Evolutionary conservation across 2,329 filamentous ascomycete genomes (phyloP).

Genomic region (Tolypocladium endophyticum): DNA sequence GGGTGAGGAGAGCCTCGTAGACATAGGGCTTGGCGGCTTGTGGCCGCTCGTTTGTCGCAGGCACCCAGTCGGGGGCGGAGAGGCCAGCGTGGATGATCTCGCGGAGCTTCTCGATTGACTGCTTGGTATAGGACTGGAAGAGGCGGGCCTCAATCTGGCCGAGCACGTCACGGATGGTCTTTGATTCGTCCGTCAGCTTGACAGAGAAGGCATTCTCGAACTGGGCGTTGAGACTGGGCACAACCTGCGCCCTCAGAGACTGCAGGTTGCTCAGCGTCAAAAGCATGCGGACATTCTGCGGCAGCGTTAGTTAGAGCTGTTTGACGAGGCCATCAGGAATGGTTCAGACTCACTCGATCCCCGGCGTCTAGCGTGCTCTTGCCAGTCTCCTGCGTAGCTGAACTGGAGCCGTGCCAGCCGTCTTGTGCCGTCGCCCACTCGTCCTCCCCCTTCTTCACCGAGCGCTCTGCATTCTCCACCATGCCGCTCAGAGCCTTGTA

Average conservation of each 20-base stretch:
- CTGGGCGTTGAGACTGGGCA: slow-evolving; percentile 79
- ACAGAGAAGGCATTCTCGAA: slow-evolving; percentile 93
- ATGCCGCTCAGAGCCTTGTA: slow-evolving; percentile 93
- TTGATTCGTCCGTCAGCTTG: slow-evolving; percentile 85
- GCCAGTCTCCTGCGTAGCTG: slow-evolving; percentile 25
- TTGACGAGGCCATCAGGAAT: neutral
- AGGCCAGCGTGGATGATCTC: slow-evolving; percentile 66
- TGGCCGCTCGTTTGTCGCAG: slow-evolving; percentile 46
- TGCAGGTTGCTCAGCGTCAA: slow-evolving; percentile 89
- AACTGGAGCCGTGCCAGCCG: slow-evolving; percentile 22
- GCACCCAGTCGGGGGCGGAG: slow-evolving; percentile 59
- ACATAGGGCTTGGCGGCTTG: slow-evolving; percentile 77
- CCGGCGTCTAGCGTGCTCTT: slow-evolving; percentile 42
- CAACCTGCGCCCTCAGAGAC: slow-evolving; percentile 66
- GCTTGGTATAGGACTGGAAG: slow-evolving; percentile 85
- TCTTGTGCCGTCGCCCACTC: slow-evolving; percentile 45
- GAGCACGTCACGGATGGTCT: slow-evolving; percentile 83
- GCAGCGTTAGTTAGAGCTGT: slow-evolving; percentile 13
- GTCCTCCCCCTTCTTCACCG: slow-evolving; percentile 52
- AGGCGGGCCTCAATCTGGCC: slow-evolving; percentile 82
- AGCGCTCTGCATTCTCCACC: slow-evolving; percentile 88
- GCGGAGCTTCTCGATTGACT: slow-evolving; percentile 57
- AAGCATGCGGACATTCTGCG: slow-evolving; percentile 80
- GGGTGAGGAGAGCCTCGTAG: slow-evolving; percentile 71
- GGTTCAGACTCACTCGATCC: slow-evolving; percentile 37